Conservation (phyloP, 257 asterid genomes). For the Lycium ferocissimum region DNA sequence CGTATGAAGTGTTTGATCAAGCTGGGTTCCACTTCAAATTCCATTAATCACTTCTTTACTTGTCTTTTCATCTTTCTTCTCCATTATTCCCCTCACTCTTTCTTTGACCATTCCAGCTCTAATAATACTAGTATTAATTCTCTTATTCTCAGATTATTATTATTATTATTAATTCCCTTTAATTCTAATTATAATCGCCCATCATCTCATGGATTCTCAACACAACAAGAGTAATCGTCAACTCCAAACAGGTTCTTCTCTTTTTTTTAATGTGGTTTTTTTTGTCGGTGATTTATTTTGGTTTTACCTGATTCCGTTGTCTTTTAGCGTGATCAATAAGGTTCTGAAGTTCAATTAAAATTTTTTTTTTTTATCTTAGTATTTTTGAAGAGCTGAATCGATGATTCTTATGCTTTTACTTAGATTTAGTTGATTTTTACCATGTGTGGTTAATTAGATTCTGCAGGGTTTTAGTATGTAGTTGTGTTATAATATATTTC, state of each 20-base stretch:
- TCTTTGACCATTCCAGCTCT: not conserved
- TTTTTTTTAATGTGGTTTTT: no score
- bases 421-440: not conserved
- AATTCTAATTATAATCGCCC: conserved; percentile 29
- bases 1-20: conserved; percentile 92
- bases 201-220: conserved; percentile 59
- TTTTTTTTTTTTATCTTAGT: not conserved
- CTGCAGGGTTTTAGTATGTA: not conserved
- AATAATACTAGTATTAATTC: not conserved
- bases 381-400: not conserved
- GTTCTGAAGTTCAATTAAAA: not conserved
- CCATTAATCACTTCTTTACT: conserved; percentile 46
- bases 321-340: not conserved
- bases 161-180: conserved; percentile 25
- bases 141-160: conserved; percentile 33
- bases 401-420: not conserved
- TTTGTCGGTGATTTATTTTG: not conserved
- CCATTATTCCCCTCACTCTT: conserved; percentile 37
- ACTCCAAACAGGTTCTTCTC: conserved; percentile 57
- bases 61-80: conserved; percentile 41
- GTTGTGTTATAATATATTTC: not conserved
- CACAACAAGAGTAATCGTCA: conserved; percentile 67
- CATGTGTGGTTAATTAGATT: not conserved
- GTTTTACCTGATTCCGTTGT: not conserved
- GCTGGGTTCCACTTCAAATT: conserved; percentile 55